Conservation (phyloP, 441 rosid genomes). For the Aleurites moluccanus region DNA sequence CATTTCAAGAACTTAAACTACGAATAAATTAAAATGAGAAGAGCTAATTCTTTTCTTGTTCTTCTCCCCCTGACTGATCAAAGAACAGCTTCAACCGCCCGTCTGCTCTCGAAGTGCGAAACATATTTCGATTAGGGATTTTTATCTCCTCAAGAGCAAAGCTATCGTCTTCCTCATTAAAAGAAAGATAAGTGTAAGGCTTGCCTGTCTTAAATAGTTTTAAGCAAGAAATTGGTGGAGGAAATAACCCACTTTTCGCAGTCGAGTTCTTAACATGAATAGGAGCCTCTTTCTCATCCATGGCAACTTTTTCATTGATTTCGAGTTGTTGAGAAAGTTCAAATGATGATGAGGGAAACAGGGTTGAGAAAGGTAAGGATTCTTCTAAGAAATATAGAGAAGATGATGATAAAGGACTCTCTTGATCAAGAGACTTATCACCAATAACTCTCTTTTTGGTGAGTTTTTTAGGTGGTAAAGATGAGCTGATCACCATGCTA, state of each 20-base stretch:
- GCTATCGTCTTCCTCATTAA: not conserved
- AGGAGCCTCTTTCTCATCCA: not conserved
- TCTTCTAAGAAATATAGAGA: not conserved
- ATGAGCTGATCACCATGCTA: not conserved
- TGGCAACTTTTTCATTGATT: not conserved
- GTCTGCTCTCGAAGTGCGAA: slow-evolving; percentile 11
- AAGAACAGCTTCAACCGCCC: slow-evolving; percentile 17
- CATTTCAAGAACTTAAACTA: not conserved
- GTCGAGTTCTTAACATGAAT: not conserved
- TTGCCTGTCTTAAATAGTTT: not conserved
- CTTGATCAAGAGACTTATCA: slow-evolving; percentile 9
- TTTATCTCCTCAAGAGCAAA: slow-evolving; percentile 13
- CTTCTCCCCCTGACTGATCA: not conserved
- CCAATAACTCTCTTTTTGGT: not conserved
- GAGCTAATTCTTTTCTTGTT: not conserved
- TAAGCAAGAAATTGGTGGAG: slow-evolving; percentile 29
- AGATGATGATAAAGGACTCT: not conserved
- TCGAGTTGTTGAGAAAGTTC: not conserved
- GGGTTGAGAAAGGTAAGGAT: not conserved
- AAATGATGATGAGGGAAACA: not conserved
- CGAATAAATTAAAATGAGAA: not conserved
- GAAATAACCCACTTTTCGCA: not conserved
- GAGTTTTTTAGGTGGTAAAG: slow-evolving; percentile 3
- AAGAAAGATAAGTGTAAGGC: slow-evolving; percentile 5
- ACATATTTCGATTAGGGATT: slow-evolving; percentile 13